Base-by-base conservation (phyloP, 192 early-diverging fungal species). In the Backusella macrospora region DNA sequence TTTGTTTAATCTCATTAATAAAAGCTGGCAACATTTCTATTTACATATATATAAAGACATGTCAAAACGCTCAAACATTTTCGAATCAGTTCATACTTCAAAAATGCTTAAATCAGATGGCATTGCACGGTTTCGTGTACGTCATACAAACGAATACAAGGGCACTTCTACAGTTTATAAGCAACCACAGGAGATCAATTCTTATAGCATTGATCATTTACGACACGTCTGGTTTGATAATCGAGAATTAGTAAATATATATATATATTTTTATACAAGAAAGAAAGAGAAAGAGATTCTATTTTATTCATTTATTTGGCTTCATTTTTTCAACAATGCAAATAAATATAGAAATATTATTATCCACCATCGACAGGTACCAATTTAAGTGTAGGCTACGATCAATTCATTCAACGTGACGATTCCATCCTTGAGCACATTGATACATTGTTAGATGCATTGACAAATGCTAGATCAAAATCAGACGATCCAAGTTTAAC, bases 361-460 rank as follows among this genome's bases (percentile, higher is more conserved):
- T 89, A 86, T 71, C 82, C 81, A 42, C 82, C 86, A 26, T 77
- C 86, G 3, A 82, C 79, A 2, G 72, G 78, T 13, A 84, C 83
- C 13, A 83, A 88, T 55, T 81, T 96, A 6, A 87, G 87, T 10
- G 78, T 79, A 46, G 93, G 94, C 0, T 91, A 89, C 73, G 88
- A 93, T 10, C 74, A 85, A 9, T 94, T 90, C 72, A 87, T 94
- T 13, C 64, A 80, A 48, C 88, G 95, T 10, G 90, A 91, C 70
- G 46, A 72, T 5, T 73, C 71, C 8, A 70, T 84, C 4, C 81
- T 85, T 64, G 97, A 96, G 67, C 92, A 93, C 65, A 84, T 99
- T 62, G 94, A 99, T 75, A 87, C 93, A 0, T 76, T 99, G 34
- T 80, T 97, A 62, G 80, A 87, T 46, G 87, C 91, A 0, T 71